Conservation (phyloP, 2,329 filamentous ascomycete species). For the Apiospora koreana region DNA sequence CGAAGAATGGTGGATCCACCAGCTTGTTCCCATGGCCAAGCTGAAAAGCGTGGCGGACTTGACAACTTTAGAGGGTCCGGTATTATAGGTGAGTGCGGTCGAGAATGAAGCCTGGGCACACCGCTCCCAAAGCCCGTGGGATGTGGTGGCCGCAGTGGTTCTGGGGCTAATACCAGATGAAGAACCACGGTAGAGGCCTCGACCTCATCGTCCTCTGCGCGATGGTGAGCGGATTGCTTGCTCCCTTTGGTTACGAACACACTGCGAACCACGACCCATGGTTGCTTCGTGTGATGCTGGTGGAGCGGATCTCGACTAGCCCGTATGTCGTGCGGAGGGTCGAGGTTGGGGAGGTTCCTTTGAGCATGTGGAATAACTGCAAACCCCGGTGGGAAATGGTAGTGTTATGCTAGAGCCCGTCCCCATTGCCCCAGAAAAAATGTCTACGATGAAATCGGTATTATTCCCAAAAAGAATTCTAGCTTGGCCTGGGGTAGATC, state of each 20-base stretch:
- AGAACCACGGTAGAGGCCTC: not conserved
- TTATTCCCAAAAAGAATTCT: too few relatives aligned
- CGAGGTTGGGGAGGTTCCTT: conserved; percentile 12
- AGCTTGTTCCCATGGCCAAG: too few relatives aligned
- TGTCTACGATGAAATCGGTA: too few relatives aligned
- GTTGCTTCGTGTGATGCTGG: conserved; percentile 18
- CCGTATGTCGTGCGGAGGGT: conserved; percentile 19
- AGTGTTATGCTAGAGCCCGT: conserved; percentile 9
- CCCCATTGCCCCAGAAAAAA: too few relatives aligned
- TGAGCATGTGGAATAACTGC: conserved; percentile 20
- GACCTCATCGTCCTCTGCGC: not conserved
- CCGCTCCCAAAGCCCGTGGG: conserved; percentile 17
- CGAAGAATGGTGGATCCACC: conserved; percentile 12
- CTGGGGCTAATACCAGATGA: too few relatives aligned
- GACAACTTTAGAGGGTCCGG: not conserved
- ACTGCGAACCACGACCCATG: not conserved
- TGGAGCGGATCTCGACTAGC: conserved; percentile 16
- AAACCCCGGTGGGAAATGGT: conserved; percentile 18
- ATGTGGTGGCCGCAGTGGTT: conserved; percentile 1
- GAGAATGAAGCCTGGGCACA: conserved; percentile 11
- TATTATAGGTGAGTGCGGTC: not conserved
- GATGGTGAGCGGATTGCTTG: too few relatives aligned
- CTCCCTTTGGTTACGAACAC: too few relatives aligned
- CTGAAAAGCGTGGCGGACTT: not conserved
- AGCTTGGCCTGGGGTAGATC: too few relatives aligned